phyloP scores from a whole-genome alignment of 345 rosid species.

The Murraya paniculata region DNA sequence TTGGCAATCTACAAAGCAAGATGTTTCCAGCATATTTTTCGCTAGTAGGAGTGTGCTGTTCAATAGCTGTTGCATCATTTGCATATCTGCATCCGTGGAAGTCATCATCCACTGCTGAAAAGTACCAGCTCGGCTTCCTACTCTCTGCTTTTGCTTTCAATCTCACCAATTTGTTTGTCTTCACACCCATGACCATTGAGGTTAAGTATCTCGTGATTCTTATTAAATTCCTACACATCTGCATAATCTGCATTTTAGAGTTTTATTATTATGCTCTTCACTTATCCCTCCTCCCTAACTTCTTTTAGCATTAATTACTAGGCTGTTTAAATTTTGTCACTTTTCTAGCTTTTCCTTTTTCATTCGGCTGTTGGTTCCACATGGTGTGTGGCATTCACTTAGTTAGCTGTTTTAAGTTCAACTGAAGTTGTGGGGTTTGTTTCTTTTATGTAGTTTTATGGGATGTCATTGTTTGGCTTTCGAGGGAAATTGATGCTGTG shows the following conservation, averaged over 20 bases:
- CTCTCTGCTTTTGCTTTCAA: constrained; percentile 75
- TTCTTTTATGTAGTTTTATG: background rate
- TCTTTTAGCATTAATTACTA: background rate
- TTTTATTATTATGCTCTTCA: background rate
- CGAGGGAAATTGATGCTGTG: background rate
- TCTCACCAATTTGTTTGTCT: constrained; percentile 81
- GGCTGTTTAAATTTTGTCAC: background rate
- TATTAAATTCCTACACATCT: background rate
- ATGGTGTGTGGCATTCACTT: background rate
- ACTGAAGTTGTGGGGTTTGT: background rate
- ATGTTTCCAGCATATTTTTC: constrained; percentile 97
- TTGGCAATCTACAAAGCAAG: constrained; percentile 92
- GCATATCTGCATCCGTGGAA: constrained; percentile 95
- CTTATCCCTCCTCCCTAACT: background rate
- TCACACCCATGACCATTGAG: constrained; percentile 94
- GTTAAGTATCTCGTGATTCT: constrained; percentile 27
- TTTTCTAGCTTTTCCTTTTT: background rate
- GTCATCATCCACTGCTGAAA: constrained; percentile 61
- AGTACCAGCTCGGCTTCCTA: constrained; percentile 93
- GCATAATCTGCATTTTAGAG: background rate
- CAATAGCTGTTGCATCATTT: constrained; percentile 61
- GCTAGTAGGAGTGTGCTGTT: constrained; percentile 73
- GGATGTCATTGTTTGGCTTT: background rate
- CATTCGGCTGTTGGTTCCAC: background rate
- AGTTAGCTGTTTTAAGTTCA: background rate